Conservation (phyloP, 1,284 basidiomycete genomes). For the Sutorius eximius region DNA sequence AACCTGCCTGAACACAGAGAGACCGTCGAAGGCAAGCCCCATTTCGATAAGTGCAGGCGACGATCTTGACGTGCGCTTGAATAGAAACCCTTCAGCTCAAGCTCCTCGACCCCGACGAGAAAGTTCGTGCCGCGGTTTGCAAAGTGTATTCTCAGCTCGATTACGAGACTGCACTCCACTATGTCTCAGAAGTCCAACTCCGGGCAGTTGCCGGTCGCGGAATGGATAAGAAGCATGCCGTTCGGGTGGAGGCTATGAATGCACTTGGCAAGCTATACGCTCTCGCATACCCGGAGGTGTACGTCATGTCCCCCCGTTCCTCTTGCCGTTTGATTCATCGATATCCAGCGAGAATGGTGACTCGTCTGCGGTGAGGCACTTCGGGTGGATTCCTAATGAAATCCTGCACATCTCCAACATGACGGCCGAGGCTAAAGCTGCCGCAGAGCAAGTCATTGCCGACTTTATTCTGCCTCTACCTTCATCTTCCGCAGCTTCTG, state of each 20-base stretch:
- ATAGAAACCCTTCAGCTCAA: constrained; percentile 67
- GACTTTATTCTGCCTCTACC: constrained; percentile 85
- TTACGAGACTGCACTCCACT: constrained; percentile 87
- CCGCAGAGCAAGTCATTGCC: constrained; percentile 66
- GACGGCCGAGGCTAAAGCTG: constrained; percentile 56
- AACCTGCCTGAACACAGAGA: constrained; percentile 70
- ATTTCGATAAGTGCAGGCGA: constrained; percentile 1
- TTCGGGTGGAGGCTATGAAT: constrained; percentile 80
- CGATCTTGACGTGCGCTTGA: constrained; percentile 13
- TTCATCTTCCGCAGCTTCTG: constrained; percentile 34
- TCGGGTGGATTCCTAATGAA: constrained; percentile 90
- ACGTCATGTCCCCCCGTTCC: constrained; percentile 30
- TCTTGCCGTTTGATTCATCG: neutral
- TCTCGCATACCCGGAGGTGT: constrained; percentile 90
- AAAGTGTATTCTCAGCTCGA: constrained; percentile 82
- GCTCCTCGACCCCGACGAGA: constrained; percentile 87
- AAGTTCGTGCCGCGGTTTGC: constrained; percentile 84
- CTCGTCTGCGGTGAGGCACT: constrained; percentile 71
- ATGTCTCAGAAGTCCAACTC: constrained; percentile 69
- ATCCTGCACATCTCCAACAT: constrained; percentile 59
- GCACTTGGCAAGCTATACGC: constrained; percentile 80
- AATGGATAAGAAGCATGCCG: constrained; percentile 83
- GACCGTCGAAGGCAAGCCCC: constrained; percentile 64
- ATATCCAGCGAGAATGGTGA: constrained; percentile 77
- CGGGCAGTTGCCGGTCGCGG: constrained; percentile 70